These are phyloP conservation scores for Trichoderma virens DNA, from an alignment of 495 filamentous ascomycete genomes.

Conservation along the genomic window DNA sequence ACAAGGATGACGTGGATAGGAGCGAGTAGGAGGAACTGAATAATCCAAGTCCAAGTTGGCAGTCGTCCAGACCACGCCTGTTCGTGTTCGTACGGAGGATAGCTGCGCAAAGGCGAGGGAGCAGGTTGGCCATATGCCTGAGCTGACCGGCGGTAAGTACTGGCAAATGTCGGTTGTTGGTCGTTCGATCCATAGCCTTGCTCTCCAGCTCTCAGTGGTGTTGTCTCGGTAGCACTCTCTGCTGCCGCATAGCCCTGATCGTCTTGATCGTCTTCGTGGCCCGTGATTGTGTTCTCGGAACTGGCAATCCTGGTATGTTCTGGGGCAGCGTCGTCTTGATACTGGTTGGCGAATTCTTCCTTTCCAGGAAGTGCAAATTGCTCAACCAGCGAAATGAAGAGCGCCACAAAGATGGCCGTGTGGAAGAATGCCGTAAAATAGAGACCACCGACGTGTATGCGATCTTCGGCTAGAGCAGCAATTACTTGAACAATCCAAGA, in stretches of 20 bases:
- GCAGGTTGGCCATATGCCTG: slow-evolving; percentile 17
- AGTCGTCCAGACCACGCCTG: slow-evolving; percentile 77
- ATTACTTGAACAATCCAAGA: slow-evolving; percentile 66
- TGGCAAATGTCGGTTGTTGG: slow-evolving; percentile 69
- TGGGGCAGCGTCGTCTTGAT: slow-evolving; percentile 25
- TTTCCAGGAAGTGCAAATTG: slow-evolving; percentile 71
- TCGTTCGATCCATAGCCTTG: slow-evolving; percentile 27
- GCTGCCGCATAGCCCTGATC: slow-evolving; percentile 29
- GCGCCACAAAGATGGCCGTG: slow-evolving; percentile 63
- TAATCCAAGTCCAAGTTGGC: slow-evolving; percentile 75
- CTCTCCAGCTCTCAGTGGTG: slow-evolving; percentile 58
- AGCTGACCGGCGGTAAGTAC: slow-evolving; percentile 45
- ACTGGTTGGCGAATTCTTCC: slow-evolving; percentile 47
- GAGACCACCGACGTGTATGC: slow-evolving; percentile 60
- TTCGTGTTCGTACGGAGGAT: slow-evolving; percentile 59
- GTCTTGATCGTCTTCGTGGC: slow-evolving; percentile 35
- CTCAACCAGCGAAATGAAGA: slow-evolving; percentile 66
- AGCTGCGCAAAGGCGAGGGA: neutral
- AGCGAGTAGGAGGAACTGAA: slow-evolving; percentile 74
- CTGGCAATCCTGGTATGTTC: neutral
- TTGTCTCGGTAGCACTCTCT: slow-evolving; percentile 64
- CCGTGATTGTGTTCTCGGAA: slow-evolving; percentile 10
- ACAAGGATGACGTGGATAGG: slow-evolving; percentile 69
- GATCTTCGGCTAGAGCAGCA: slow-evolving; percentile 65
- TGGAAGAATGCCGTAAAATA: slow-evolving; percentile 83